phyloP scores from a whole-genome alignment of 1,139 yeast genomes.

The Pichia sp. region DNA sequence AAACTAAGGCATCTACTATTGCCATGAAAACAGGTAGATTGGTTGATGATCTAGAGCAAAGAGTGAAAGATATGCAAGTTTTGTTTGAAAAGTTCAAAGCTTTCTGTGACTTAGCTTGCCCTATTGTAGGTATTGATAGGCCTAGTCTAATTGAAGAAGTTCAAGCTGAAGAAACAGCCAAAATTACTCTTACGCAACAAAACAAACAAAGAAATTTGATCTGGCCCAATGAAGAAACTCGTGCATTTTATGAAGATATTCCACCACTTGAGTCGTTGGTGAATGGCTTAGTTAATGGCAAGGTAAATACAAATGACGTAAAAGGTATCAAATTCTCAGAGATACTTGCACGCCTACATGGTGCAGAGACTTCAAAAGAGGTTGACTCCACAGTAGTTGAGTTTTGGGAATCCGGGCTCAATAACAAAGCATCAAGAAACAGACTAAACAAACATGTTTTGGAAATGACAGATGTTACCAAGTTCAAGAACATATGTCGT shows the following conservation, averaged over 20 bases:
- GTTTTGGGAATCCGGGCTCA: slow-evolving; percentile 47
- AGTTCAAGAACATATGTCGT: slow-evolving; percentile 49
- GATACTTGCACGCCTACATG: slow-evolving; percentile 33
- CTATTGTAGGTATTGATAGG: slow-evolving; percentile 28
- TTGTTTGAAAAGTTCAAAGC: slow-evolving; percentile 40
- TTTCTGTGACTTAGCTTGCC: slow-evolving; percentile 41
- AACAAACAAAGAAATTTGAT: slow-evolving; percentile 28
- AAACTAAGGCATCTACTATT: slow-evolving; percentile 41
- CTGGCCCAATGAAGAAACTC: slow-evolving; percentile 65
- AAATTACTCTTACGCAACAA: slow-evolving; percentile 24
- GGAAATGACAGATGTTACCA: slow-evolving; percentile 38
- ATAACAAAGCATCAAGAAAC: slow-evolving; percentile 69
- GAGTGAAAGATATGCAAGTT: slow-evolving; percentile 34
- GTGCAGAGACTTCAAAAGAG: slow-evolving; percentile 38
- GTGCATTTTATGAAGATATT: slow-evolving; percentile 49
- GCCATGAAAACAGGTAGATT: slow-evolving; percentile 62
- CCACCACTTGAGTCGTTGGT: slow-evolving; percentile 29
- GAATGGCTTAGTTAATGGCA: slow-evolving; percentile 22
- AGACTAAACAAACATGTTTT: slow-evolving; percentile 52
- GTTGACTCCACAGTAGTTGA: slow-evolving; percentile 50
- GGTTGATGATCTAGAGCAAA: slow-evolving; percentile 44
- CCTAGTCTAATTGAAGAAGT: slow-evolving; percentile 26
- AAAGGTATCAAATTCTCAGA: slow-evolving; percentile 12
- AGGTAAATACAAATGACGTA: slow-evolving; percentile 12
- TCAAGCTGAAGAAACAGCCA: slow-evolving; percentile 19